These are phyloP conservation scores for Podila minutissima DNA, from an alignment of 192 early-diverging fungal genomes.

Conservation along the genomic window DNA sequence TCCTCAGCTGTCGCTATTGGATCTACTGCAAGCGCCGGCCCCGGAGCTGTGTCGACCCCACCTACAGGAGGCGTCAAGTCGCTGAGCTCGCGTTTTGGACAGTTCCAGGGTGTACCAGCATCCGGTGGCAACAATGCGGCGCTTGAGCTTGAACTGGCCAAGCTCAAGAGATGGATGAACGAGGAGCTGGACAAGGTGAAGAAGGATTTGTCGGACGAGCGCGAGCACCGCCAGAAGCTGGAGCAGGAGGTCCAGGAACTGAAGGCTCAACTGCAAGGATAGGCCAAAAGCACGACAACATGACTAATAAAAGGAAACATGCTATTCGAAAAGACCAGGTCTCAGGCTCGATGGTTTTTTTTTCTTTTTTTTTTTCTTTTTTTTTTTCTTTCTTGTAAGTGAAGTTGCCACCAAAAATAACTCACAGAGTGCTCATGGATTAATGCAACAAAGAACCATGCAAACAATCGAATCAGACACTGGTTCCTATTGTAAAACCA, in stretches of 20 bases:
- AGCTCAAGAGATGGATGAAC: conserved; percentile 49
- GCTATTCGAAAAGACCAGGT: too few relatives aligned
- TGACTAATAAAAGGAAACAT: too few relatives aligned
- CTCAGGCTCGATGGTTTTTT: too few relatives aligned
- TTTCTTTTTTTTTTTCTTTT: too few relatives aligned
- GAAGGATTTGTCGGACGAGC: conserved; percentile 48
- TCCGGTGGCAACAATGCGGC: conserved; percentile 33
- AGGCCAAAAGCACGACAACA: background rate
- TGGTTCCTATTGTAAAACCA: too few relatives aligned
- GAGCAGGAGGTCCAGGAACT: conserved; percentile 36
- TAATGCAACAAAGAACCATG: too few relatives aligned
- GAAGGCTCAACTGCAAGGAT: conserved; percentile 30
- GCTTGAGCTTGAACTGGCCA: conserved; percentile 45
- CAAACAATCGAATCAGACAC: too few relatives aligned
- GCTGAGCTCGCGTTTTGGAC: conserved; percentile 43
- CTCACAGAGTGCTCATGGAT: too few relatives aligned
- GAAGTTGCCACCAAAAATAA: too few relatives aligned
- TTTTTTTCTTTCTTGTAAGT: too few relatives aligned
- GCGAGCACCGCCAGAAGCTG: conserved; percentile 36
- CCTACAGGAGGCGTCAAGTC: conserved; percentile 50
- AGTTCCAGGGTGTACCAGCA: conserved; percentile 52
- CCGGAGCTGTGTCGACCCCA: conserved; percentile 11
- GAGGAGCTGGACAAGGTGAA: conserved; percentile 51
- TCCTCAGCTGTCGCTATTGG: conserved; percentile 5
- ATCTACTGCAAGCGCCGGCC: background rate